Conservation (phyloP, 495 filamentous ascomycete genomes). For the Penicillium antarcticum region DNA sequence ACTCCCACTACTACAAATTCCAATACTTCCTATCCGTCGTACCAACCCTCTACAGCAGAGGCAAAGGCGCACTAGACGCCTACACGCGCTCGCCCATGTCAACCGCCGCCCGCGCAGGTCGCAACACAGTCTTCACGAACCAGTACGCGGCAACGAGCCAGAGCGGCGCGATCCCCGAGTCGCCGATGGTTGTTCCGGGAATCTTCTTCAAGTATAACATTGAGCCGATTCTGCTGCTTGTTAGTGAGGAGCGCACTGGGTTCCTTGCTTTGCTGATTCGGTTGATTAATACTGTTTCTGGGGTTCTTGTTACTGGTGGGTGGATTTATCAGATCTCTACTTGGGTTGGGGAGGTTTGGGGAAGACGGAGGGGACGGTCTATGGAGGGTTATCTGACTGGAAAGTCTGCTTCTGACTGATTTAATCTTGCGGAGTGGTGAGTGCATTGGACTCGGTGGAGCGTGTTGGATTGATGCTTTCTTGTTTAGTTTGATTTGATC, state of each 20-base stretch:
- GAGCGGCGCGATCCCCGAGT: slow-evolving; percentile 62
- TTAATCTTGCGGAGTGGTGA: neutral
- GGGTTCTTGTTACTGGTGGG: slow-evolving; percentile 60
- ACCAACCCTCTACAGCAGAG: slow-evolving; percentile 83
- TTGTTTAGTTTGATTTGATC: neutral
- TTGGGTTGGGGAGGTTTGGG: slow-evolving; percentile 48
- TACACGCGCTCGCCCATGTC: slow-evolving; percentile 27
- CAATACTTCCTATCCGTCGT: slow-evolving; percentile 98
- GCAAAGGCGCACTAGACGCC: slow-evolving; percentile 45
- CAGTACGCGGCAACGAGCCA: slow-evolving; percentile 97
- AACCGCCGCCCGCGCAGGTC: slow-evolving; percentile 20
- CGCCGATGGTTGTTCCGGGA: slow-evolving; percentile 64
- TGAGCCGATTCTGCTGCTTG: slow-evolving; percentile 84
- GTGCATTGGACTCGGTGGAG: too few species aligned
- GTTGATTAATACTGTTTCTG: slow-evolving; percentile 63
- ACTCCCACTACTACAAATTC: slow-evolving; percentile 83
- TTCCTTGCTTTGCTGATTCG: slow-evolving; percentile 73
- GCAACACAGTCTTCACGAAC: slow-evolving; percentile 79
- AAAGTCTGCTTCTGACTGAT: slow-evolving; percentile 40
- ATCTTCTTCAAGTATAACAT: slow-evolving; percentile 99
- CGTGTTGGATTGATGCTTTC: too few species aligned
- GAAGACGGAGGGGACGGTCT: slow-evolving; percentile 38
- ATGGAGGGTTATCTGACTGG: slow-evolving; percentile 59
- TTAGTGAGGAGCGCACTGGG: slow-evolving; percentile 76
- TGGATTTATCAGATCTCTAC: slow-evolving; percentile 60